Base-by-base conservation (phyloP, 139 green algal species). In the Pedinophyceae sp. region DNA sequence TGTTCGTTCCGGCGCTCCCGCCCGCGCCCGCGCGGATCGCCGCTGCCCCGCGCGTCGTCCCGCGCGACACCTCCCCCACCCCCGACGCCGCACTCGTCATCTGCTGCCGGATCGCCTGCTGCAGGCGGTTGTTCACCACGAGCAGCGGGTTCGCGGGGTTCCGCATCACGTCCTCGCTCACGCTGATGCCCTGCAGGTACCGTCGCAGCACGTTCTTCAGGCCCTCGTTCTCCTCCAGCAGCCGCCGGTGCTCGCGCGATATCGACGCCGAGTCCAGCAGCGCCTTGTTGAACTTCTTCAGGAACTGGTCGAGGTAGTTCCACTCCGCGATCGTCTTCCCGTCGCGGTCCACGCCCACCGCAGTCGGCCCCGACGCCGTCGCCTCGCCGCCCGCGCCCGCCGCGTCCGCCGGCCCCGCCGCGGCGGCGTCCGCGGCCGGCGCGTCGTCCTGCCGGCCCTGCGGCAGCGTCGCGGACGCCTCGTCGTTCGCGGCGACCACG, bases 141-240 rank as follows among this genome's bases (percentile, higher is more conserved):
- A 93, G 59, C 24, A 94, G 76, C 40, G 82, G 77, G 73, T 89
- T 93, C 39, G 74, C 58, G 13, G 85, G 83, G 58, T 82, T 80
- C 56, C 88, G 81, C 46, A 94, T 67, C 5, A 89, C 76, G 24
- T 80, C 75, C 19, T 77, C 68, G 50, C 85, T 85, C 26, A 94
- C 79, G 27, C 38, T 69, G 55, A 79, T 81, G 58, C 81, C 78
- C 30, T 81, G 78, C 60, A 84, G 59, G 62, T 84, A 85, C 59
- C 82, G 72, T 53, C 81, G 73, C 40, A 88, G 52, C 48, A 82
- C 73, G 22, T 58, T 67, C 19, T 71, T 58, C 55, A 94, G 70
- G 59, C 86, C 74, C 4, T 50, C 68, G 58, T 94, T 94, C 65
- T 92, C 83, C 30, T 65, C 50, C 38, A 71, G 58, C 57, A 94